Conservation (phyloP, 768 basidiomycete species). For the Xerocomus spinulosus region DNA sequence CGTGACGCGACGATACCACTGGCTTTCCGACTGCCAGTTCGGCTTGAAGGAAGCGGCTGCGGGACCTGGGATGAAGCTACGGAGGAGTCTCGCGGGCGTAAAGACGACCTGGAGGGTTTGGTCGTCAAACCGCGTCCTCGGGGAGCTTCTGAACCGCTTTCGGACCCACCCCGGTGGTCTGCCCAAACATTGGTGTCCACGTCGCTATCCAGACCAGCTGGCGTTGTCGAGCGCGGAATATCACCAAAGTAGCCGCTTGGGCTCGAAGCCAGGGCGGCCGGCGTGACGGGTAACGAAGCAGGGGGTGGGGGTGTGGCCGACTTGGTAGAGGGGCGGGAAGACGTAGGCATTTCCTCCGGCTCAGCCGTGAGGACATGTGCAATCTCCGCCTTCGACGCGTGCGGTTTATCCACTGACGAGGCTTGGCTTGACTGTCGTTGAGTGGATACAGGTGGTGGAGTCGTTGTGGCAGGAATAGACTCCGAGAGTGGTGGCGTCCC, state of each 20-base stretch:
- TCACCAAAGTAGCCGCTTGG: slow-evolving; percentile 20
- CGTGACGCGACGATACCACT: slow-evolving; percentile 23
- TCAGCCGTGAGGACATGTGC: slow-evolving; percentile 48
- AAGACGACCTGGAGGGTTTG: slow-evolving; percentile 22
- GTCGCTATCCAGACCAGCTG: slow-evolving; percentile 18
- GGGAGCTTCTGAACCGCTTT: slow-evolving; percentile 17
- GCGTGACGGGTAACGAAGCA: slow-evolving; percentile 22
- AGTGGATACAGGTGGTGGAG: slow-evolving; percentile 10
- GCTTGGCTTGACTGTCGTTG: slow-evolving; percentile 1
- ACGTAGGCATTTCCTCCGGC: slow-evolving; percentile 33
- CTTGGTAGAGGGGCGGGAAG: slow-evolving; percentile 16
- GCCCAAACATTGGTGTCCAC: slow-evolving; percentile 27
- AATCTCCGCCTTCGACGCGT: slow-evolving; percentile 35
- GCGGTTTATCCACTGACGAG: slow-evolving; percentile 9
- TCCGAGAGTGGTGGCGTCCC: slow-evolving; percentile 17
- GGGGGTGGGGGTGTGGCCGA: slow-evolving; percentile 15
- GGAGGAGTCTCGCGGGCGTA: slow-evolving; percentile 24
- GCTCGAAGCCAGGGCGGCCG: slow-evolving; percentile 11
- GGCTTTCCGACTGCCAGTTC: slow-evolving; percentile 23
- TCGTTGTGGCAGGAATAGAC: slow-evolving; percentile 10
- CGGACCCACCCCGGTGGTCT: slow-evolving; percentile 18
- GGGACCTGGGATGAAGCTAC: slow-evolving; percentile 22
- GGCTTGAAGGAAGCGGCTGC: slow-evolving; percentile 16
- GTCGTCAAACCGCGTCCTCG: slow-evolving; percentile 17
- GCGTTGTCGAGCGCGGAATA: slow-evolving; percentile 25